Conservation (phyloP, 2,329 filamentous ascomycete genomes). For the Aspergillus terreus region DNA sequence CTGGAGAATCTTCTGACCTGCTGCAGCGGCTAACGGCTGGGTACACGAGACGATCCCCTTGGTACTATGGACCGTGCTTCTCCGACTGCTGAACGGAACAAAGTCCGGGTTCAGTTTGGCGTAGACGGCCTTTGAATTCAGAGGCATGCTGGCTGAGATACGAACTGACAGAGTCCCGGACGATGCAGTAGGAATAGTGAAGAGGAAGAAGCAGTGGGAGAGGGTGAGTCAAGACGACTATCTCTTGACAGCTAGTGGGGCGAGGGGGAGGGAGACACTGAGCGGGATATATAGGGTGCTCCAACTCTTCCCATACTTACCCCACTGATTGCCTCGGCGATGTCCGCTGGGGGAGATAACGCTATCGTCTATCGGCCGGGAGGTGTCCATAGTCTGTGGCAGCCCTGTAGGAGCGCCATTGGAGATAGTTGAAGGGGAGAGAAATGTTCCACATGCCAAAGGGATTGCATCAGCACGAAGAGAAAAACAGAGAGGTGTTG, state of each 20-base stretch:
- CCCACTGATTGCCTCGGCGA: not conserved
- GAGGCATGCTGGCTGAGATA: slow-evolving; percentile 37
- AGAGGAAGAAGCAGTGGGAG: not conserved
- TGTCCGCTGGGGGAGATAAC: not conserved
- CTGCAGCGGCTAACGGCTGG: slow-evolving; percentile 84
- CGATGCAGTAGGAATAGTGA: not conserved
- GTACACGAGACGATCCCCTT: slow-evolving; percentile 87
- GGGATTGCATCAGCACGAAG: too few species aligned
- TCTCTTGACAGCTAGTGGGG: not conserved
- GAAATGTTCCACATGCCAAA: too few species aligned
- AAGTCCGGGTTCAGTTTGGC: slow-evolving; percentile 45
- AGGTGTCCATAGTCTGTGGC: too few species aligned
- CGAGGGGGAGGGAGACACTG: not conserved
- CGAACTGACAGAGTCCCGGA: not conserved
- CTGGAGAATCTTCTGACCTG: slow-evolving; percentile 78
- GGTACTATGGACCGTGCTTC: slow-evolving; percentile 90
- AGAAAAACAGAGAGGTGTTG: too few species aligned
- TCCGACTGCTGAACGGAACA: slow-evolving; percentile 58
- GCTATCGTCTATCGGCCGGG: not conserved
- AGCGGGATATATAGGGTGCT: not conserved
- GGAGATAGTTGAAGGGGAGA: too few species aligned
- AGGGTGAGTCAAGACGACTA: not conserved
- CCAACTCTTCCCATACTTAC: not conserved
- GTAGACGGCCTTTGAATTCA: slow-evolving; percentile 49
- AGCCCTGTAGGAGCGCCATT: too few species aligned